These are phyloP conservation scores for Penicillium tannophilum DNA, from an alignment of 495 filamentous ascomycete genomes.

Conservation along the genomic window DNA sequence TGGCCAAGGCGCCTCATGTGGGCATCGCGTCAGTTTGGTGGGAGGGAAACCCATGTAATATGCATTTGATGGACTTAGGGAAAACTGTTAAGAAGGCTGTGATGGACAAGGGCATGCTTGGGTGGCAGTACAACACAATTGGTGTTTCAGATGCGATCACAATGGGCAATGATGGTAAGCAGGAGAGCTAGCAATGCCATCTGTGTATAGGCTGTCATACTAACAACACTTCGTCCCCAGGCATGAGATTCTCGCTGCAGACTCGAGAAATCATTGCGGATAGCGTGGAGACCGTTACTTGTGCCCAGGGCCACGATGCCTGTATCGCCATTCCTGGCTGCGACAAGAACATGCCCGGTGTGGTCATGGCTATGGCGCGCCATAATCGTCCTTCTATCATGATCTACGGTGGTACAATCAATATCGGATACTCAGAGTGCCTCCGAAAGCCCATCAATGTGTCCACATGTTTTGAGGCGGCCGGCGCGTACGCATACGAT, in stretches of 20 bases:
- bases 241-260: conserved; percentile 97
- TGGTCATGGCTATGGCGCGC: conserved; percentile 79
- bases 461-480: conserved; percentile 84
- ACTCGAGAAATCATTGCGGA: conserved; percentile 94
- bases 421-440: conserved; percentile 77
- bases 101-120: conserved; percentile 81
- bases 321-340: conserved; percentile 95
- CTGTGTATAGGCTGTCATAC: not conserved
- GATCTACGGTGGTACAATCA: conserved; percentile 90
- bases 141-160: conserved; percentile 94
- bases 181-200: not conserved
- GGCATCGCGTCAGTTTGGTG: conserved; percentile 93
- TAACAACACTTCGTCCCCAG: conserved; percentile 41
- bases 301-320: conserved; percentile 86
- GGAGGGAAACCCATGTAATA: conserved; percentile 94
- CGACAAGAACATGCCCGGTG: conserved; percentile 98
- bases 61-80: conserved; percentile 77
- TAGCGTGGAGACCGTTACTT: conserved; percentile 89
- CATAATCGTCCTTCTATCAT: conserved; percentile 87
- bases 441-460: conserved; percentile 86
- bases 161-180: conserved; percentile 89
- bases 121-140: conserved; percentile 92
- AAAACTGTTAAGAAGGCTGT: conserved; percentile 87
- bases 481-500: conserved; percentile 83
- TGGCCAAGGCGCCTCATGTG: conserved; percentile 90